A percentile compares a stretch with the other conserved stretches of the same genome.
phyloP scores from a whole-genome alignment of 805 yeast genomes.

The Saccharomyces paradoxus region DNA sequence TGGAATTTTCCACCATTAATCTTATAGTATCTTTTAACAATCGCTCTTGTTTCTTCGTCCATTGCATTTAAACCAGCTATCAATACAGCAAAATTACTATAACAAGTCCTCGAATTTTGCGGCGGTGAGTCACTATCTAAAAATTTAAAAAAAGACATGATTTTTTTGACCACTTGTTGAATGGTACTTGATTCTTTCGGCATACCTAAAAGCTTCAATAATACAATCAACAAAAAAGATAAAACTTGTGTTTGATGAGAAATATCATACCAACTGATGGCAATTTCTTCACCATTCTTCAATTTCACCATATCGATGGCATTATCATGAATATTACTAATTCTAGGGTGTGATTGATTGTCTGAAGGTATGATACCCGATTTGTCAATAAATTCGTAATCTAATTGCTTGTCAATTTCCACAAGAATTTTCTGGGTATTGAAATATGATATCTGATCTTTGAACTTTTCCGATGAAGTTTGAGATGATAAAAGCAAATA shows the following conservation, averaged over 20 bases:
- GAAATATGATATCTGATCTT: slow-evolving; percentile 23
- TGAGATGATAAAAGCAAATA: slow-evolving; percentile 25
- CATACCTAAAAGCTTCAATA: slow-evolving; percentile 27
- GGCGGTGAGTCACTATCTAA: slow-evolving; percentile 31
- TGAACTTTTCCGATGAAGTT: slow-evolving; percentile 9
- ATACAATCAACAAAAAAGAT: slow-evolving; percentile 27
- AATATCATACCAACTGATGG: slow-evolving; percentile 33
- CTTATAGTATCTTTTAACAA: slow-evolving; percentile 26
- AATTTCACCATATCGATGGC: slow-evolving; percentile 29
- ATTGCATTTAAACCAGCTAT: slow-evolving; percentile 31
- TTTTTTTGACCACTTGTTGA: slow-evolving; percentile 29
- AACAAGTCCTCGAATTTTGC: slow-evolving; percentile 29
- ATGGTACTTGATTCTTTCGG: slow-evolving; percentile 28
- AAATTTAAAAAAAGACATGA: slow-evolving; percentile 28
- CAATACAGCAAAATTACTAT: slow-evolving; percentile 31
- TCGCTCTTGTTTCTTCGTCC: slow-evolving; percentile 27
- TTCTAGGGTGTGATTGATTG: slow-evolving; percentile 30
- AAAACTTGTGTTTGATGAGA: slow-evolving; percentile 33
- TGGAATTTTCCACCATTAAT: slow-evolving; percentile 26
- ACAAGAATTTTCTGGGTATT: slow-evolving; percentile 28
- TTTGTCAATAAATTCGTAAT: slow-evolving; percentile 29
- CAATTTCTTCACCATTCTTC: slow-evolving; percentile 22
- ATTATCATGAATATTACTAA: slow-evolving; percentile 27
- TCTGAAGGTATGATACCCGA: slow-evolving; percentile 29
- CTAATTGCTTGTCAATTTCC: slow-evolving; percentile 29